These are phyloP conservation scores for Aspergillus campestris DNA, from an alignment of 495 filamentous ascomycete species.

Conservation along the genomic window DNA sequence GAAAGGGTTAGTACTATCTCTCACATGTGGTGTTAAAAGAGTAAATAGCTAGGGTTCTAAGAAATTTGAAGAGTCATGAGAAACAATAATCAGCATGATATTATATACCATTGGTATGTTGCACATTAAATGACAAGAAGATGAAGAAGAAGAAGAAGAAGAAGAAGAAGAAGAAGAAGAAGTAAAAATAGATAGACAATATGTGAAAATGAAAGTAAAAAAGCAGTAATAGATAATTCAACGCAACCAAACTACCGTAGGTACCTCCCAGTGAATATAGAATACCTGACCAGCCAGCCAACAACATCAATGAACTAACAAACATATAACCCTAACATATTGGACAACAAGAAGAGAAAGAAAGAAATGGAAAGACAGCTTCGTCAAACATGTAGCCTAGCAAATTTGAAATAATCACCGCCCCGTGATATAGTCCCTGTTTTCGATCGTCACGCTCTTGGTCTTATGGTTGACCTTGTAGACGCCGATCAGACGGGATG, in stretches of 20 bases:
- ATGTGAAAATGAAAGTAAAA: background rate
- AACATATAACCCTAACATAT: background rate
- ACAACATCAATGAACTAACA: background rate
- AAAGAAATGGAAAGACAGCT: background rate
- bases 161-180: background rate
- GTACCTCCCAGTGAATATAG: no score
- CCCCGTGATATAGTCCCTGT: constrained; percentile 66
- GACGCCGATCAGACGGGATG: constrained; percentile 83
- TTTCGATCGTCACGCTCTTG: constrained; percentile 94
- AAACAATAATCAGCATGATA: no score
- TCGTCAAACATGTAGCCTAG: background rate
- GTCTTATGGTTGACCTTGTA: constrained; percentile 99
- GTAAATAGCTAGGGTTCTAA: no score
- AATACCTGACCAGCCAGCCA: background rate
- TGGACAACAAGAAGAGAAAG: background rate
- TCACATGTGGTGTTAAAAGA: no score
- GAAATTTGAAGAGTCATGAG: no score
- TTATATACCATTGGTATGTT: no score
- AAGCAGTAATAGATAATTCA: background rate
- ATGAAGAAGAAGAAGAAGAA: background rate
- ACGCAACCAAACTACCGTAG: background rate
- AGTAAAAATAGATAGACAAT: background rate
- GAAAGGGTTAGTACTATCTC: no score
- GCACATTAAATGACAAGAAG: background rate
- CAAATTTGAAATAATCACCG: constrained; percentile 18